phyloP scores from a whole-genome alignment of 202 grass and related monocot species.

The Hordeum pubiflorum region DNA sequence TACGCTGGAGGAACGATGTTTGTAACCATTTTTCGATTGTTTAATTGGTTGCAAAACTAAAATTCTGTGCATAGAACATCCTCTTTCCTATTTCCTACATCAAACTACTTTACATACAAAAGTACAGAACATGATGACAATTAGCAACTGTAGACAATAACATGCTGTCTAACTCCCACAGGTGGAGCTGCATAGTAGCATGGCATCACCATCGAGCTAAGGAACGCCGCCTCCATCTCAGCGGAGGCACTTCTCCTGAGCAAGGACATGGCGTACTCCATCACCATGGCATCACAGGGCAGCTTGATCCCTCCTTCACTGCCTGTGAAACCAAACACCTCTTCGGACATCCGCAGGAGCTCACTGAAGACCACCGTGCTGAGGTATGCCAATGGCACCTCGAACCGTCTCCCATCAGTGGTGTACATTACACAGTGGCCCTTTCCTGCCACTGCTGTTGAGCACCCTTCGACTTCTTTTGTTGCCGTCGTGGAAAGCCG shows the following conservation, averaged over 20 bases:
- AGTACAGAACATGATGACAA: neutral
- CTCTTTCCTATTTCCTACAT: neutral
- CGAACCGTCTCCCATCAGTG: slow-evolving; percentile 28
- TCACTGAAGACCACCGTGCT: slow-evolving; percentile 19
- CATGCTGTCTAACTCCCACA: neutral
- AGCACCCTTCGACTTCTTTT: neutral
- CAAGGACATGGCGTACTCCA: slow-evolving; percentile 40
- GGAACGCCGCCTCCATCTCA: slow-evolving; percentile 35
- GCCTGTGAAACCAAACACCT: slow-evolving; percentile 44
- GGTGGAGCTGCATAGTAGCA: neutral
- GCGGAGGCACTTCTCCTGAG: slow-evolving; percentile 29
- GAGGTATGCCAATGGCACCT: slow-evolving; percentile 41
- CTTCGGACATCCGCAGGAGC: slow-evolving; percentile 46
- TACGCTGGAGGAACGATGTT: neutral
- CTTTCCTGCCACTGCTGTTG: neutral
- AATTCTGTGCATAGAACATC: neutral
- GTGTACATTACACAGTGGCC: slow-evolving; percentile 48
- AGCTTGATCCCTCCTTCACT: slow-evolving; percentile 29
- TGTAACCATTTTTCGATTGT: neutral
- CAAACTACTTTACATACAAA: neutral
- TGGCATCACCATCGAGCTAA: slow-evolving; percentile 14
- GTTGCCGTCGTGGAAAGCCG: neutral
- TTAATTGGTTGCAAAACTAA: neutral
- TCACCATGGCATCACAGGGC: slow-evolving; percentile 25
- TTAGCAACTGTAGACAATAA: slow-evolving; percentile 11